phyloP scores from a whole-genome alignment of 495 filamentous ascomycete species.

The Baudoinia panamericana region DNA sequence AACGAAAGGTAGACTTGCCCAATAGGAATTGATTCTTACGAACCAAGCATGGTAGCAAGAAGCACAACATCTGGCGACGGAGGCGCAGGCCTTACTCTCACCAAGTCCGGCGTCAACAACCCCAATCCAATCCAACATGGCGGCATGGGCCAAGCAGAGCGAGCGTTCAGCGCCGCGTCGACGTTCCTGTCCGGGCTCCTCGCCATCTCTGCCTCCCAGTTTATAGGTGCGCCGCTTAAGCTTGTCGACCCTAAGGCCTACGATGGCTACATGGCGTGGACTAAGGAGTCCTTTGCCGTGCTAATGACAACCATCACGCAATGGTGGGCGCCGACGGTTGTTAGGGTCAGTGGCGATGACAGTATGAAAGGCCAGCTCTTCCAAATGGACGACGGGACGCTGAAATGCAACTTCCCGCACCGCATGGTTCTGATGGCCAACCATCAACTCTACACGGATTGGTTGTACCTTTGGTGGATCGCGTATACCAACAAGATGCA shows the following conservation, averaged over 20 bases:
- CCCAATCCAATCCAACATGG: conserved; percentile 29
- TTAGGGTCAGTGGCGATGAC: conserved; percentile 31
- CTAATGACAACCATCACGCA: conserved; percentile 32
- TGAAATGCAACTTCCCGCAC: conserved; percentile 31
- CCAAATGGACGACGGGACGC: conserved; percentile 27
- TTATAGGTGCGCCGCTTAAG: conserved; percentile 31
- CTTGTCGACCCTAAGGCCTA: conserved; percentile 31
- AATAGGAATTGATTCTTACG: too few relatives aligned
- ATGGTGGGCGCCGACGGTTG: conserved; percentile 31
- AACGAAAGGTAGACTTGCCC: too few relatives aligned
- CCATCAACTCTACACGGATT: conserved; percentile 34
- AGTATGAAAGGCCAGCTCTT: conserved; percentile 30
- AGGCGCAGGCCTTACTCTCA: conserved; percentile 23
- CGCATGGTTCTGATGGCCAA: conserved; percentile 33
- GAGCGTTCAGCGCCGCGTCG: conserved; percentile 30
- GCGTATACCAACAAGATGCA: conserved; percentile 35
- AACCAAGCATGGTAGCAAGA: conserved; percentile 2
- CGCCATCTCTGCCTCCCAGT: conserved; percentile 32
- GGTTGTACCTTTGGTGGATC: conserved; percentile 35
- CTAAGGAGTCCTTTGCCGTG: conserved; percentile 34
- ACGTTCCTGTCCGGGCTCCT: conserved; percentile 30
- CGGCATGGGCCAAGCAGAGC: conserved; percentile 28
- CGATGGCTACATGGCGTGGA: conserved; percentile 33
- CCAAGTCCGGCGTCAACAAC: conserved; percentile 26
- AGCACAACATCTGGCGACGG: background rate